phyloP scores from a whole-genome alignment of 225 moss, liverwort and hornwort species.

The Polytrichum commune region DNA sequence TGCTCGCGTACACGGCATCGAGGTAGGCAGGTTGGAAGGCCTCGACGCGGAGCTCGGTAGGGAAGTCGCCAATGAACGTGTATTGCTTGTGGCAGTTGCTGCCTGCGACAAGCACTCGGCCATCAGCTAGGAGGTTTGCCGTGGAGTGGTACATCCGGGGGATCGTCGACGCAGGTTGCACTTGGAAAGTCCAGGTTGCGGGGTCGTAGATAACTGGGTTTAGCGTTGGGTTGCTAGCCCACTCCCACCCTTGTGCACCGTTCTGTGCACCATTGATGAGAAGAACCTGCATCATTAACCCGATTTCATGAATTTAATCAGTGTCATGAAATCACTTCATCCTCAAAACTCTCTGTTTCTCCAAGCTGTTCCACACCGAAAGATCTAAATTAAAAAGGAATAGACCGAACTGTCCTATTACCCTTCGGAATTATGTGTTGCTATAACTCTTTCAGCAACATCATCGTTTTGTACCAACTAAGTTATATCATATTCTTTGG shows the following conservation, averaged over 20 bases:
- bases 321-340: no score
- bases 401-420: no score
- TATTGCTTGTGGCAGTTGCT: constrained; percentile 81
- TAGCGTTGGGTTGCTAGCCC: constrained; percentile 44
- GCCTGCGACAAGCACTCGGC: constrained; percentile 74
- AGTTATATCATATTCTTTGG: no score
- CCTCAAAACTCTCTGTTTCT: no score
- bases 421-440: no score
- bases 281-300: constrained; percentile 23
- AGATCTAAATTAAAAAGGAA: no score
- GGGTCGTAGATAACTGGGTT: constrained; percentile 69
- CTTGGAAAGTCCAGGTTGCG: constrained; percentile 25
- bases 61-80: constrained; percentile 59
- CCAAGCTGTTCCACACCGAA: no score
- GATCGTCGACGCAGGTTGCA: constrained; percentile 48
- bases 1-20: constrained; percentile 16
- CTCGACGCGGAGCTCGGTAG: constrained; percentile 82
- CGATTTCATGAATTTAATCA: no score
- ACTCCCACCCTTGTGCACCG: constrained; percentile 81
- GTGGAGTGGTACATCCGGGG: constrained; percentile 86
- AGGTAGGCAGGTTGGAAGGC: constrained; percentile 67
- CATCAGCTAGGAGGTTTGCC: constrained; percentile 76
- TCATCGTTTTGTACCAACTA: no score
- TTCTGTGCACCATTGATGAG: constrained; percentile 81
- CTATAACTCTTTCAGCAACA: no score